Evolutionary conservation across 441 rosid genomes (phyloP), one percentile per base, ranked within the genome.

Genomic region (Lepidium campestre): DNA sequence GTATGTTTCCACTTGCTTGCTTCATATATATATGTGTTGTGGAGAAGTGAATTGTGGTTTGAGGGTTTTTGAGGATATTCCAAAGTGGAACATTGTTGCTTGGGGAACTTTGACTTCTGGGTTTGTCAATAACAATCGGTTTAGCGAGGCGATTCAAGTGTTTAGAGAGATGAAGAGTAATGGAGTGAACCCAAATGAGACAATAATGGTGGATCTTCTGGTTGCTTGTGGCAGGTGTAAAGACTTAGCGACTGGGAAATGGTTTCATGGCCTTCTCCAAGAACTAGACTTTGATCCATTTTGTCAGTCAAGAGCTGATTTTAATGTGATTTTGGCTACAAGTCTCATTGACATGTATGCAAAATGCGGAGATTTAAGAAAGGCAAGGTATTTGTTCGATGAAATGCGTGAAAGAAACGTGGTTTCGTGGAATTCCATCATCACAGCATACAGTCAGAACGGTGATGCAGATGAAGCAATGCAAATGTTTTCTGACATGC

Each of bases 101-200:
- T 78, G 81, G 79, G 73, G 77, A 10, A 71, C 54, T 67, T 58
- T 78, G 72, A 45, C 75, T 11, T 73, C 77, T 67, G 81, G 81
- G 32, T 71, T 71, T 75, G 79, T 78, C 14, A 71, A 22, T 54
- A 75, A 71, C 27, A 19, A 55, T 68, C 23, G 8, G 13, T 64
- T 50, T 47, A 34, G 41, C 0, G 62, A 78, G 0, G 81, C 74
- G 5, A 20, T 74, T 48, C 27, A 39, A 13, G 72, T 40, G 52
- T 78, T 71, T 63, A 13, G 41, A 35, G 72, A 71, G 57, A 63
- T 75, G 77, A 22, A 67, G 77, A 46, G 71, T 9, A n/a, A 20
- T 46, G 58, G 63, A 25, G 47, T 78, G 47, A 27, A 71, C 75
- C 69, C 68, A 13, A 78, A 78, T 53, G 79, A 75, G 69, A 71